A percentile compares a stretch with the other conserved stretches of the same genome.
Conservation (phyloP, 495 filamentous ascomycete species). For the Cairneyella variabilis region DNA sequence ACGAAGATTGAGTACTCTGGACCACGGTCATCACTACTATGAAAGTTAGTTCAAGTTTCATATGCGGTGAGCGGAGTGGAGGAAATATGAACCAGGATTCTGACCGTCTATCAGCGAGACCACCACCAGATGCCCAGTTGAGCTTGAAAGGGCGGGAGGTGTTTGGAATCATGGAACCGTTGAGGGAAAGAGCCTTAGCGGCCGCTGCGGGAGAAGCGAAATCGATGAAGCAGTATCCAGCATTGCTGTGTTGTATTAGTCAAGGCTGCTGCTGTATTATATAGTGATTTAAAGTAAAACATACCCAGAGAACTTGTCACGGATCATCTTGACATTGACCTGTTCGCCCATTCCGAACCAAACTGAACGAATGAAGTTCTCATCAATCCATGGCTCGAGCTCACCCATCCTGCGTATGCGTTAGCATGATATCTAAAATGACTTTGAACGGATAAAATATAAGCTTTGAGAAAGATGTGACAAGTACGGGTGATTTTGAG, state of each 20-base stretch:
- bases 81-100: constrained; percentile 31
- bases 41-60: constrained; percentile 19
- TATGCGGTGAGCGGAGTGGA: constrained; percentile 1
- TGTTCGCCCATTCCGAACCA: constrained; percentile 83
- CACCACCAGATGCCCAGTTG: constrained; percentile 98
- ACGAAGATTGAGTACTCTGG: constrained; percentile 98
- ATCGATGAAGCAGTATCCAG: constrained; percentile 98
- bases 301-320: constrained; percentile 98
- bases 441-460: too few relatives aligned
- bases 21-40: constrained; percentile 80
- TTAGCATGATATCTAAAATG: constrained; percentile 2
- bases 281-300: constrained; percentile 31
- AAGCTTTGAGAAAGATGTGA: too few relatives aligned
- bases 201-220: constrained; percentile 82
- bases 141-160: constrained; percentile 95
- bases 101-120: constrained; percentile 87
- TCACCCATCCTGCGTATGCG: constrained; percentile 84
- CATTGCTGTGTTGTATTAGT: constrained; percentile 61
- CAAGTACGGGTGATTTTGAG: too few relatives aligned
- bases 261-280: constrained; percentile 13
- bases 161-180: constrained; percentile 90
- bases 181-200: constrained; percentile 82
- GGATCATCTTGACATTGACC: constrained; percentile 99
- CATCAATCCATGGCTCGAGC: constrained; percentile 98
- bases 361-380: constrained; percentile 93